Conservation (phyloP, 768 basidiomycete genomes). For the Ephemerocybe angulata region DNA sequence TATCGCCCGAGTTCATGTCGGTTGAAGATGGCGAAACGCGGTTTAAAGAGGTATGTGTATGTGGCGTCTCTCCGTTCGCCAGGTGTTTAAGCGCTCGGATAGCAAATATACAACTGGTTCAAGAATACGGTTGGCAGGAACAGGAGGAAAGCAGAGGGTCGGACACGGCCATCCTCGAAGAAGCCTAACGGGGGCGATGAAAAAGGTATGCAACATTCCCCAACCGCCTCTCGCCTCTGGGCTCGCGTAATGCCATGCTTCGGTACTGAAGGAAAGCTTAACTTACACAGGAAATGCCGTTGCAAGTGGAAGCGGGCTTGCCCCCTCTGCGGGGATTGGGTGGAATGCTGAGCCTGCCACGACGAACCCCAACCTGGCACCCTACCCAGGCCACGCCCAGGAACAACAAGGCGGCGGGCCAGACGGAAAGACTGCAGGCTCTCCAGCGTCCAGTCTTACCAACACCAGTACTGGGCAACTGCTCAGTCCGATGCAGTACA, state of each 20-base stretch:
- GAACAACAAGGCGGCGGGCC: no score
- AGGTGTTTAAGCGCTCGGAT: slow-evolving; percentile 12
- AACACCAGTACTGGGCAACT: slow-evolving; percentile 1
- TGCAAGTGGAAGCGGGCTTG: slow-evolving; percentile 4
- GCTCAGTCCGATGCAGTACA: slow-evolving; percentile 20
- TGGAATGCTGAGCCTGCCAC: slow-evolving; percentile 1
- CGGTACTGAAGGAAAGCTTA: neutral
- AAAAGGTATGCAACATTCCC: slow-evolving; percentile 34
- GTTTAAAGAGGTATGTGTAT: slow-evolving; percentile 53
- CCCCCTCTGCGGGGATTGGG: slow-evolving; percentile 3
- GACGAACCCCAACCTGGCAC: neutral
- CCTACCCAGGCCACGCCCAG: no score
- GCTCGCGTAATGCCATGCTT: neutral
- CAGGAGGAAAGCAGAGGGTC: slow-evolving; percentile 53
- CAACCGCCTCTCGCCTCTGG: neutral
- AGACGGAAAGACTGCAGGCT: no score
- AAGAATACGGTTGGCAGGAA: slow-evolving; percentile 66
- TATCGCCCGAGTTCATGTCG: slow-evolving; percentile 51
- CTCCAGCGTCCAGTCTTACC: neutral
- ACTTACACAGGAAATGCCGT: slow-evolving; percentile 1
- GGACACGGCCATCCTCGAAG: slow-evolving; percentile 45
- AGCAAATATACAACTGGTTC: slow-evolving; percentile 76
- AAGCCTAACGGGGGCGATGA: slow-evolving; percentile 36
- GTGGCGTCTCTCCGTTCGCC: slow-evolving; percentile 2
- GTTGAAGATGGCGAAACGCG: slow-evolving; percentile 56